A percentile compares a stretch with the other conserved stretches of the same genome.
Evolutionary conservation across 495 filamentous ascomycete species (phyloP).

Genomic region (Xylaria intraflava): DNA sequence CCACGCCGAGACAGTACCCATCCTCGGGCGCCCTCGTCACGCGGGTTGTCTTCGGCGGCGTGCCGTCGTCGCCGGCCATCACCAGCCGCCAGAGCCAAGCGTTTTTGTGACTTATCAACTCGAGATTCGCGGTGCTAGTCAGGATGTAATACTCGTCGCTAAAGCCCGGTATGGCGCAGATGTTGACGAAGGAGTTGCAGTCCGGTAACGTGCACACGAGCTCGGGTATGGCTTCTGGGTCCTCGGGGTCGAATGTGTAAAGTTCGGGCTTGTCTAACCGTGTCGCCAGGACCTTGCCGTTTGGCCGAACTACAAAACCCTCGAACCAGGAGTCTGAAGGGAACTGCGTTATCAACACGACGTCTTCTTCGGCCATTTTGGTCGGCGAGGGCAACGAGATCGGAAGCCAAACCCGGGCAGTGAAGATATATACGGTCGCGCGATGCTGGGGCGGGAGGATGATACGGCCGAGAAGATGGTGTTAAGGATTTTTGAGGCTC

Average conservation of each 20-base stretch:
- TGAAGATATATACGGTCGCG: too few species aligned
- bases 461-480: neutral
- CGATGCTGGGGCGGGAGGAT: too few species aligned
- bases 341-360: constrained; percentile 25
- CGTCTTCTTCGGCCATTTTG: constrained; percentile 16
- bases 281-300: constrained; percentile 23
- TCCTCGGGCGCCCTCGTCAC: constrained; percentile 12
- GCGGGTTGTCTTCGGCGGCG: constrained; percentile 15
- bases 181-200: constrained; percentile 21
- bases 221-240: constrained; percentile 16
- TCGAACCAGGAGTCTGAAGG: constrained; percentile 29
- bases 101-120: constrained; percentile 11
- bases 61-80: constrained; percentile 18
- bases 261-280: constrained; percentile 26
- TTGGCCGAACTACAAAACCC: constrained; percentile 22
- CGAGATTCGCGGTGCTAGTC: constrained; percentile 18
- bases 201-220: constrained; percentile 22
- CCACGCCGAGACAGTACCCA: constrained; percentile 18
- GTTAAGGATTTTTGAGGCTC: constrained; percentile 6
- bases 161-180: constrained; percentile 19
- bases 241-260: constrained; percentile 25
- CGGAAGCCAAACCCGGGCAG: too few species aligned
- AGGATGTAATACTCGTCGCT: constrained; percentile 22
- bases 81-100: constrained; percentile 23
- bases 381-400: too few species aligned